phyloP scores from a whole-genome alignment of 2,329 filamentous ascomycete species.

The Stagonosporopsis cucurbitacearum region DNA sequence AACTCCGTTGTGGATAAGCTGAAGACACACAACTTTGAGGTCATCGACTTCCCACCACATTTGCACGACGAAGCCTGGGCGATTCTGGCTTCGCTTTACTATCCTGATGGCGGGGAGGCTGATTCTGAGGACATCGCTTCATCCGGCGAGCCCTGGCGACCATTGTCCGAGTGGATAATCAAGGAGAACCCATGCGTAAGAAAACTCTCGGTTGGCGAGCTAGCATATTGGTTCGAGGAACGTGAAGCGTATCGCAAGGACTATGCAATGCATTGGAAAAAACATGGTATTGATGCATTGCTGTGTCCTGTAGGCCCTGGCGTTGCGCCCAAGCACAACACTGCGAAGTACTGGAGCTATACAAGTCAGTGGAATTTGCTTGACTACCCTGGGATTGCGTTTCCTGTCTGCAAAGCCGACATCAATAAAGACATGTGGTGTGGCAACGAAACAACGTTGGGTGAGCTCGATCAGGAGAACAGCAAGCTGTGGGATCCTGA shows the following conservation, averaged over 20 bases:
- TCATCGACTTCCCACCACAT: slow-evolving; percentile 60
- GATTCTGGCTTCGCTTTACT: slow-evolving; percentile 53
- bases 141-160: slow-evolving; percentile 64
- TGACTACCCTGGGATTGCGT: slow-evolving; percentile 68
- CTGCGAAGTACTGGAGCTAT: slow-evolving; percentile 68
- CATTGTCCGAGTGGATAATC: slow-evolving; percentile 65
- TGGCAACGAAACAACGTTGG: slow-evolving; percentile 47
- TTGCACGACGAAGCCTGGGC: slow-evolving; percentile 59
- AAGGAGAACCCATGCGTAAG: slow-evolving; percentile 60
- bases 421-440: slow-evolving; percentile 49
- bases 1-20: slow-evolving; percentile 54
- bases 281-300: slow-evolving; percentile 63
- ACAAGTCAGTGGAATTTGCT: slow-evolving; percentile 72
- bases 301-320: slow-evolving; percentile 66
- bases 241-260: slow-evolving; percentile 54
- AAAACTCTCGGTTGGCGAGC: slow-evolving; percentile 50
- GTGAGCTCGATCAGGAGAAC: slow-evolving; percentile 58
- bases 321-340: slow-evolving; percentile 60
- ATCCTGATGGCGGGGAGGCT: slow-evolving; percentile 65
- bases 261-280: slow-evolving; percentile 55
- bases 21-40: slow-evolving; percentile 55
- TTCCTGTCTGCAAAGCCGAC: slow-evolving; percentile 60
- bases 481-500: slow-evolving; percentile 56
- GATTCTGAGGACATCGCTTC: slow-evolving; percentile 58
- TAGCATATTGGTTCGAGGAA: slow-evolving; percentile 52